phyloP scores from a whole-genome alignment of 495 filamentous ascomycete genomes.

The Talaromyces proteolyticus region DNA sequence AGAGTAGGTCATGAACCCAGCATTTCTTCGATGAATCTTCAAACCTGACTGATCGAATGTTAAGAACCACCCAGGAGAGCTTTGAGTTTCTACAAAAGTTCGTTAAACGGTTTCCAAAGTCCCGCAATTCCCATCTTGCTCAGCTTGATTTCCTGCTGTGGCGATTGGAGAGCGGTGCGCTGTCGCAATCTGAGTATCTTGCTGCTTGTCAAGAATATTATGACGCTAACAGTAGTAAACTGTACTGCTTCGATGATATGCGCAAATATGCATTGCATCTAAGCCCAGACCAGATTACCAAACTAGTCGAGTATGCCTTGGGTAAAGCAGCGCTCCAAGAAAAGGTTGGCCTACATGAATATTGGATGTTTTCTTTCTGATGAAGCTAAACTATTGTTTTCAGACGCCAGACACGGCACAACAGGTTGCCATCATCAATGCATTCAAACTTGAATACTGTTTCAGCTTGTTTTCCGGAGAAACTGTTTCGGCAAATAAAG shows the following conservation, averaged over 20 bases:
- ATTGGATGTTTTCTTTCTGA: background rate
- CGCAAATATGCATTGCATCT: conserved; percentile 34
- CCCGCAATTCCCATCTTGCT: conserved; percentile 45
- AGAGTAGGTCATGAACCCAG: conserved; percentile 24
- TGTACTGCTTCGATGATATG: conserved; percentile 50
- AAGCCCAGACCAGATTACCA: conserved; percentile 24
- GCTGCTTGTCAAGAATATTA: conserved; percentile 43
- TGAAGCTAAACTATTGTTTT: conserved; percentile 7
- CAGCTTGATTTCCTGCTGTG: conserved; percentile 21
- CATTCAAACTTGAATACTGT: conserved; percentile 52
- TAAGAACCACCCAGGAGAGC: conserved; percentile 24
- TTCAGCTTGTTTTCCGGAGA: conserved; percentile 38
- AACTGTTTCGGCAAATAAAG: conserved; percentile 19
- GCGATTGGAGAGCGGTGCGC: conserved; percentile 21
- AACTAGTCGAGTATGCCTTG: conserved; percentile 31
- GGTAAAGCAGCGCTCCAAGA: conserved; percentile 15
- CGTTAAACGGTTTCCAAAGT: conserved; percentile 28
- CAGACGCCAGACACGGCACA: conserved; percentile 8
- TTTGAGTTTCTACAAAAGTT: conserved; percentile 29
- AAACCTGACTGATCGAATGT: conserved; percentile 9
- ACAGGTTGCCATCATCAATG: conserved; percentile 42
- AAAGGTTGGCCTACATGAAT: conserved; percentile 22
- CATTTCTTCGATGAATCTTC: background rate
- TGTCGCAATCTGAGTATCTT: conserved; percentile 28
- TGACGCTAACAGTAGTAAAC: conserved; percentile 40